Conservation (phyloP, 1,139 yeast species). For the Candida buenavistaensis region DNA sequence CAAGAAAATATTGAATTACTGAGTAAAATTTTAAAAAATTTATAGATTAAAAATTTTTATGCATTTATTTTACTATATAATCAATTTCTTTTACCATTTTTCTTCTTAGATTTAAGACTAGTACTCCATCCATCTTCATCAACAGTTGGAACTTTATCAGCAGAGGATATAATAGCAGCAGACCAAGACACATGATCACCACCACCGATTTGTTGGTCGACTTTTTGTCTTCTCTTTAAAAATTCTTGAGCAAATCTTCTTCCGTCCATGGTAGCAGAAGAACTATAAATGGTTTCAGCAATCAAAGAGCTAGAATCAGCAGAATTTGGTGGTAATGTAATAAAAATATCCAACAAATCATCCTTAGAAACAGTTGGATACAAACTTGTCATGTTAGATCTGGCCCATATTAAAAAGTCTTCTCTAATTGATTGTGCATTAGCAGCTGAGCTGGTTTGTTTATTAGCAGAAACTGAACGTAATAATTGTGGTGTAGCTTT, state of each 20-base stretch:
- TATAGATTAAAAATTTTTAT: constrained; percentile 1
- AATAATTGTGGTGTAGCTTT: constrained; percentile 44
- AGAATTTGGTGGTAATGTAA: constrained; percentile 69
- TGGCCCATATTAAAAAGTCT: constrained; percentile 85
- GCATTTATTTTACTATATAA: background rate
- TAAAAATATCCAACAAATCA: constrained; percentile 76
- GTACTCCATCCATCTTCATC: constrained; percentile 79
- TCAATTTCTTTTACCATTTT: constrained; percentile 19
- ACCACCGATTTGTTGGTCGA: constrained; percentile 56
- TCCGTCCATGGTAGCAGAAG: constrained; percentile 92
- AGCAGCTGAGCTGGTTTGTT: constrained; percentile 26
- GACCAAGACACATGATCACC: constrained; percentile 66
- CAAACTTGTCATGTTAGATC: constrained; percentile 68
- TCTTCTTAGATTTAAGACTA: constrained; percentile 56
- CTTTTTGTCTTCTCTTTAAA: constrained; percentile 69
- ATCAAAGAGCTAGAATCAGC: constrained; percentile 80
- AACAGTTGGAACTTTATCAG: constrained; percentile 46
- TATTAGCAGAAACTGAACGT: constrained; percentile 45
- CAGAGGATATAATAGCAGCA: constrained; percentile 56
- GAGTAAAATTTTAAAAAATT: constrained; percentile 14
- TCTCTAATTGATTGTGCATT: constrained; percentile 42
- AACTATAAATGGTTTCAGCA: constrained; percentile 88
- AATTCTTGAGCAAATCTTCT: constrained; percentile 92
- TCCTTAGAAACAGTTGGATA: constrained; percentile 73
- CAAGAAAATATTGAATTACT: constrained; percentile 45